Base-by-base conservation (phyloP, 208 protist species). In the Trypanosoma lewisi region DNA sequence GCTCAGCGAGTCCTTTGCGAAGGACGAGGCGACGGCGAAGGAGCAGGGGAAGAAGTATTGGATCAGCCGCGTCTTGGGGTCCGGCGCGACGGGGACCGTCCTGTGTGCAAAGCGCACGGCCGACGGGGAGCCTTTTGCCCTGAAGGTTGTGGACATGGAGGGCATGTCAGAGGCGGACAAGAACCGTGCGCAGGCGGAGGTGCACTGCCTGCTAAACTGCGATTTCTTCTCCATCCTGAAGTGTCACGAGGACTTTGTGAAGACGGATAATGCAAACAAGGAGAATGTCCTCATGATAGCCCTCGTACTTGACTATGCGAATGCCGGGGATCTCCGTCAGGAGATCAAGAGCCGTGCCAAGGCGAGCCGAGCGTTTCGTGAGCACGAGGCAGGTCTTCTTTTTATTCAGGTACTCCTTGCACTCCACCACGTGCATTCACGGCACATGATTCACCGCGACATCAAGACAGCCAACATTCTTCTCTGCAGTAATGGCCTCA, bases 391-490 rank as follows among this genome's bases (percentile, higher is more conserved):
- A 0, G 74, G 77, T 11, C 57, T 89, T 41, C 41, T 87, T 2
- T 93, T 95, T 63, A 59, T 88, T 4, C 89, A 95, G 70, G 62
- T 95, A 49, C 27, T 75, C 70, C 28, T 17, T 75, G 14, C 9
- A 75, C 69, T 95, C 0, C 67, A 91, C 71, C 86, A 96, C 63
- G 71, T 96, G 11, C 91, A 96, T 71, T 79, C 70, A 21, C 73
- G 87, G 55, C 66, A 83, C 61, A 91, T 95, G 70, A 85, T 95
- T 59, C 89, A 95, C 56, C 80, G 88, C 47, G 88, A 94, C 47
- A 79, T 94, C 67, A 94, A 94, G 73, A 86, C 78, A 39, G 87
- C 78, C n/a, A 95, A 41, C 36, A 41, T 41, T 16, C 14, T 41
- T 7, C 36, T 41, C 14, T 41, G 36, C 36, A 41, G 36, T 41